Evolutionary conservation across 257 asterid species (phyloP).

Genomic region (Agastache rugosa): DNA sequence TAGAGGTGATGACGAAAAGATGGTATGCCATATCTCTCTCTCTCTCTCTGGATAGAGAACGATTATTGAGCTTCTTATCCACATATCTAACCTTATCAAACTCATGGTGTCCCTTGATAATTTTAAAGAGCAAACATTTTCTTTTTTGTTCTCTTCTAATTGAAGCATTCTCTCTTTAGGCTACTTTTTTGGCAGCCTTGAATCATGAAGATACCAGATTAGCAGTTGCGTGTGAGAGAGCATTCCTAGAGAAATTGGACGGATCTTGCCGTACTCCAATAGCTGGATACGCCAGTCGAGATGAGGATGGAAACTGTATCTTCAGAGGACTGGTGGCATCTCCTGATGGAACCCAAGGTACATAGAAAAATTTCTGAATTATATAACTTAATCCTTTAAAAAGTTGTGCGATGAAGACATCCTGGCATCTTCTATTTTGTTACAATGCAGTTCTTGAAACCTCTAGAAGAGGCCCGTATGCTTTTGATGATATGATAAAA

Average conservation of each 20-base stretch:
- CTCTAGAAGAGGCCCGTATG: slow-evolving; percentile 74
- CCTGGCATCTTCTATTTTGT: slow-evolving; percentile 6
- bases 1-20: slow-evolving; percentile 76
- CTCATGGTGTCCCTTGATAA: neutral
- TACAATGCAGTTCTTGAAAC: slow-evolving; percentile 71
- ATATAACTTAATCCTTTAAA: neutral
- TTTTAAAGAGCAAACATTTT: neutral
- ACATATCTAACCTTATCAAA: neutral
- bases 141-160: slow-evolving; percentile 14
- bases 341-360: slow-evolving; percentile 91
- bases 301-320: slow-evolving; percentile 74
- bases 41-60: neutral
- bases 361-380: neutral
- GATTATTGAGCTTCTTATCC: neutral
- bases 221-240: slow-evolving; percentile 91
- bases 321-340: slow-evolving; percentile 90
- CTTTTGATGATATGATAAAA: slow-evolving; percentile 69
- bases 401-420: neutral
- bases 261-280: slow-evolving; percentile 97
- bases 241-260: slow-evolving; percentile 76
- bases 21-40: slow-evolving; percentile 54
- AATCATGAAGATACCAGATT: slow-evolving; percentile 96
- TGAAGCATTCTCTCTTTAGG: slow-evolving; percentile 50
- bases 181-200: slow-evolving; percentile 72
- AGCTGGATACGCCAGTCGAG: slow-evolving; percentile 84